A percentile compares a stretch with the other conserved stretches of the same genome.
These are phyloP conservation scores for Marchantia polymorpha DNA, from an alignment of 225 moss, liverwort and hornwort genomes.

Conservation along the genomic window DNA sequence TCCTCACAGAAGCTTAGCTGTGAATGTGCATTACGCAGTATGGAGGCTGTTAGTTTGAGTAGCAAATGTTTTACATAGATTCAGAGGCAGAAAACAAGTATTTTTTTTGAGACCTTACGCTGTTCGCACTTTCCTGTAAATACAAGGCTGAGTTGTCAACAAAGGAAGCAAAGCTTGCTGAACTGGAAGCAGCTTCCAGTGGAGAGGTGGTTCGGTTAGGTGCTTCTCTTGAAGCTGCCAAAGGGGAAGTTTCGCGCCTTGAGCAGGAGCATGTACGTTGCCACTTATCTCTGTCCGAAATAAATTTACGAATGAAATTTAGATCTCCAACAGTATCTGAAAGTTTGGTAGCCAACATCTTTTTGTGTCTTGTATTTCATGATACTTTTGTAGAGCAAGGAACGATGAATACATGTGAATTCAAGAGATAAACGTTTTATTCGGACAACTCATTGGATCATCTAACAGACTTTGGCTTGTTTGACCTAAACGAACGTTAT, in stretches of 20 bases:
- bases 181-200: slow-evolving; percentile 85
- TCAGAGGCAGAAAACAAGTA: background rate
- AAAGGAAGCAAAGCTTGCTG: slow-evolving; percentile 78
- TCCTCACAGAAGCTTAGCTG: background rate
- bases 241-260: slow-evolving; percentile 66
- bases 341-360: no score
- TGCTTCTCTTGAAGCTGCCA: slow-evolving; percentile 77
- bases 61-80: background rate
- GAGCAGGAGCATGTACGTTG: slow-evolving; percentile 54
- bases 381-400: background rate
- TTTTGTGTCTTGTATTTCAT: background rate
- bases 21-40: background rate
- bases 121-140: background rate
- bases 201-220: slow-evolving; percentile 85
- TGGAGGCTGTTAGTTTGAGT: background rate
- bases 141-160: slow-evolving; percentile 57
- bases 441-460: background rate
- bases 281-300: background rate
- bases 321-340: no score
- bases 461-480: background rate
- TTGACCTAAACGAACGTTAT: background rate
- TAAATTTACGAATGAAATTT: background rate
- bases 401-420: background rate
- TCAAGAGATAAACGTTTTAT: background rate
- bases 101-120: background rate